Conservation (phyloP, 345 rosid species). For the Psidium friedrichsthalianum region DNA sequence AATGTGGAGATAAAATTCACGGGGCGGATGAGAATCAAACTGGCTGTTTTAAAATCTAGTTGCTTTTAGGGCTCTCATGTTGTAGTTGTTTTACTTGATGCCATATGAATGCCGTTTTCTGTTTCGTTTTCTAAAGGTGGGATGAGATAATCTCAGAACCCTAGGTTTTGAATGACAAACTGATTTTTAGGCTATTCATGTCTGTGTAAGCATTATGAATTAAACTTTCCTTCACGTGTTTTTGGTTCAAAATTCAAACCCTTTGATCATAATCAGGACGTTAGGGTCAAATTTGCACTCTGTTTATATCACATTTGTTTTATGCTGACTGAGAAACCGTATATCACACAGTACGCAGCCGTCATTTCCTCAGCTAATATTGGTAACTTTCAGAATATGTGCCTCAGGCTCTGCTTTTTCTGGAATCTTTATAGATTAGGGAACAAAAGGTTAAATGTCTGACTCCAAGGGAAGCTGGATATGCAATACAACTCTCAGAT, state of each 20-base stretch:
- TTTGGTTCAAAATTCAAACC: background rate
- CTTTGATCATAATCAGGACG: background rate
- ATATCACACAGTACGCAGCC: background rate
- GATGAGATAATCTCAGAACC: background rate
- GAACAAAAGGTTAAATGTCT: slow-evolving; percentile 78
- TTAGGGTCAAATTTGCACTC: background rate
- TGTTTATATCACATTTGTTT: background rate
- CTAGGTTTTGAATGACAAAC: background rate
- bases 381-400: background rate
- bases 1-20: background rate
- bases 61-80: background rate
- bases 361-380: background rate
- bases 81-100: background rate
- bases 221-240: background rate
- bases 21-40: background rate
- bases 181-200: background rate
- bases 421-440: slow-evolving; percentile 40
- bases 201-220: background rate
- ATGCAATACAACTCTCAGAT: slow-evolving; percentile 76
- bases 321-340: background rate
- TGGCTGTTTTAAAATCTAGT: background rate
- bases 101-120: background rate
- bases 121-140: background rate
- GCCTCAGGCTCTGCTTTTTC: slow-evolving; percentile 1
- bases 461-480: slow-evolving; percentile 81